Conservation (phyloP, 73 alveolate genomes). For the Diophrys appendiculata region DNA sequence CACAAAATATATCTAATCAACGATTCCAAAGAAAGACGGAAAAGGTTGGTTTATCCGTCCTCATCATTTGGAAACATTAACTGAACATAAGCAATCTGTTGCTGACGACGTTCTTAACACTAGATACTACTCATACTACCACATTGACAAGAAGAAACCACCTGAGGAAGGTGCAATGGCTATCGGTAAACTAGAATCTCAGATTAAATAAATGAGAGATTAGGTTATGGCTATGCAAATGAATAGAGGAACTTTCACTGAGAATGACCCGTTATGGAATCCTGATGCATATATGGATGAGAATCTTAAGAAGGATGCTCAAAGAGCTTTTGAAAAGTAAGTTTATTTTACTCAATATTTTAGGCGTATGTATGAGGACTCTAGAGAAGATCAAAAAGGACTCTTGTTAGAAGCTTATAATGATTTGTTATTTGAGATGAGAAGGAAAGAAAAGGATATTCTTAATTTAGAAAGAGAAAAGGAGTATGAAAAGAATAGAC, state of each 20-base stretch:
- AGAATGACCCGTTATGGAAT: background rate
- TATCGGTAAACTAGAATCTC: slow-evolving; percentile 69
- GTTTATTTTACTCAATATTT: background rate
- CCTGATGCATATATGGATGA: slow-evolving; percentile 55
- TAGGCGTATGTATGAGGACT: slow-evolving; percentile 72
- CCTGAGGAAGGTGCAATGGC: slow-evolving; percentile 68
- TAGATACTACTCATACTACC: slow-evolving; percentile 75
- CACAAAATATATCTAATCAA: slow-evolving; percentile 41
- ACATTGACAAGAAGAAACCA: slow-evolving; percentile 59
- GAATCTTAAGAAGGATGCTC: slow-evolving; percentile 63
- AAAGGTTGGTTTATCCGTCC: slow-evolving; percentile 89
- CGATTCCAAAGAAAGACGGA: slow-evolving; percentile 48
- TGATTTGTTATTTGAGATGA: slow-evolving; percentile 77
- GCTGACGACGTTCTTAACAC: slow-evolving; percentile 90
- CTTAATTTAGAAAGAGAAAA: slow-evolving; percentile 79
- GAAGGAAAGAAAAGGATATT: slow-evolving; percentile 82
- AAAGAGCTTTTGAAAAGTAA: slow-evolving; percentile 65
- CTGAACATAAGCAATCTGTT: slow-evolving; percentile 80
- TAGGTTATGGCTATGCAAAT: slow-evolving; percentile 56
- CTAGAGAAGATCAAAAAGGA: slow-evolving; percentile 68
- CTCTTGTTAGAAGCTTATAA: slow-evolving; percentile 78
- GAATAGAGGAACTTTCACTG: slow-evolving; percentile 40
- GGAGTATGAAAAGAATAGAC: slow-evolving; percentile 94
- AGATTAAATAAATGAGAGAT: slow-evolving; percentile 57
- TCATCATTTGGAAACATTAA: slow-evolving; percentile 85